Base-by-base conservation (phyloP, 257 asterid genomes). In the Gentiana dahurica region DNA sequence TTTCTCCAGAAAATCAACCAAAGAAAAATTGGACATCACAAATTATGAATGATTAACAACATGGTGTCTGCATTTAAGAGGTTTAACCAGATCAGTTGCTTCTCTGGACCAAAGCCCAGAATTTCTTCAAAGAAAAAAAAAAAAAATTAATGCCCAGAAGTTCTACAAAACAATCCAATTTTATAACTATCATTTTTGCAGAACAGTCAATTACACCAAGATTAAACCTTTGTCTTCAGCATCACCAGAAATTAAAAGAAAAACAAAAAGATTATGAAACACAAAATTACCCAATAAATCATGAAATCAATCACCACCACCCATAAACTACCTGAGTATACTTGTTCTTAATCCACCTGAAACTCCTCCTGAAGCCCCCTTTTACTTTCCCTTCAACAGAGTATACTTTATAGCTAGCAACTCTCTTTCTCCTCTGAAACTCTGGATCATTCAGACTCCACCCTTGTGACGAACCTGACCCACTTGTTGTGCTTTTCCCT, bases 351-450 rank as follows among this genome's bases (percentile, higher is more conserved):
- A 89, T 57, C 97, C 97, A 89, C 63, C 90, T 79, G 61, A 78
- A 65, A 57, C 93, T 89, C 80, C 71, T 84, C 65, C 86, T 72
- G 2, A 89, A 66, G 35, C 94, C 80, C 6, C 87, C 94, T 68
- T 86, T 89, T 71, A 89, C 86, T 63, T 80, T 83, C 8, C 95
- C 24, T 24, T 24, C 24, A 24, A 24, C 24, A 24, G 24, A 24
- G 24, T 24, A 24, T 24, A 24, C 24, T 78, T 81, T 86, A 71
- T 89, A 89, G 74, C 88, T 72, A 24, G 95, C 95, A 35, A 89
- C 94, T 55, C 97, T 81, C 53, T 68, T 89, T 79, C 80, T 86
- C 83, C 97, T 86, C 80, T 83, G 94, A 37, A 89, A 76, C 68
- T 86, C 97, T 0, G 97, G 83, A 70, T 89, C 97, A 45, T 66